Evolutionary conservation across 2,329 filamentous ascomycete genomes (phyloP).

Genomic region (Xylariaceae sp.): DNA sequence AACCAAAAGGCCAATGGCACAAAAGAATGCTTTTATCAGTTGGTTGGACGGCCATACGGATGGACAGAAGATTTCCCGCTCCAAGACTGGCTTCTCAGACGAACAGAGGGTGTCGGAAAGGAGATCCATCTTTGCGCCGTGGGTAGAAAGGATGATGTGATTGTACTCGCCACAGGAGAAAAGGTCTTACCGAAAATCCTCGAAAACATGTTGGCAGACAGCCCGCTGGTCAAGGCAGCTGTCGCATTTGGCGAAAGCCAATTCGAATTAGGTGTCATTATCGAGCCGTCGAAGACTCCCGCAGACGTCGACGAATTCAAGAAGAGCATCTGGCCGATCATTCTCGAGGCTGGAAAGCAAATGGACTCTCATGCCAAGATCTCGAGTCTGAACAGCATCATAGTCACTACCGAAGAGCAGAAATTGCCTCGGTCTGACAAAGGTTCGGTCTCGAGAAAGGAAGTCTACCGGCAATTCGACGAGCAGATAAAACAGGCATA

Average conservation of each 20-base stretch:
- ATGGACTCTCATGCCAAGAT: constrained; percentile 2
- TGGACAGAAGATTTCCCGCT: neutral
- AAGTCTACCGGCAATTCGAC: neutral
- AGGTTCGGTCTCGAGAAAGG: neutral
- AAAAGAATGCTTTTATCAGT: neutral
- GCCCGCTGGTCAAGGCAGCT: neutral
- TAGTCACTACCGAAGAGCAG: neutral
- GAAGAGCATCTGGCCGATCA: neutral
- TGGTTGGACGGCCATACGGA: neutral
- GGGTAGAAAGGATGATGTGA: neutral
- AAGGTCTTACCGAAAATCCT: neutral
- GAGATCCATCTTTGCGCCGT: neutral
- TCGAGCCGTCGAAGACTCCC: neutral
- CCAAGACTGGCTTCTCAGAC: neutral
- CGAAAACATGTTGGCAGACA: neutral
- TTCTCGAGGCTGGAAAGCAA: neutral
- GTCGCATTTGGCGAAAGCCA: neutral
- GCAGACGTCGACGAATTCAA: neutral
- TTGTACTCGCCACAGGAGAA: neutral
- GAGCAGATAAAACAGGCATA: neutral
- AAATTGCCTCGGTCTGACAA: constrained; percentile 1
- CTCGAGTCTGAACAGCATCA: neutral
- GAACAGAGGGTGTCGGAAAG: neutral
- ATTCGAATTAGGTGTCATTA: constrained; percentile 2
- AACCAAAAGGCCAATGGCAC: neutral